Conservation (phyloP, 2,329 filamentous ascomycete genomes). For the Nigrospora oryzae region DNA sequence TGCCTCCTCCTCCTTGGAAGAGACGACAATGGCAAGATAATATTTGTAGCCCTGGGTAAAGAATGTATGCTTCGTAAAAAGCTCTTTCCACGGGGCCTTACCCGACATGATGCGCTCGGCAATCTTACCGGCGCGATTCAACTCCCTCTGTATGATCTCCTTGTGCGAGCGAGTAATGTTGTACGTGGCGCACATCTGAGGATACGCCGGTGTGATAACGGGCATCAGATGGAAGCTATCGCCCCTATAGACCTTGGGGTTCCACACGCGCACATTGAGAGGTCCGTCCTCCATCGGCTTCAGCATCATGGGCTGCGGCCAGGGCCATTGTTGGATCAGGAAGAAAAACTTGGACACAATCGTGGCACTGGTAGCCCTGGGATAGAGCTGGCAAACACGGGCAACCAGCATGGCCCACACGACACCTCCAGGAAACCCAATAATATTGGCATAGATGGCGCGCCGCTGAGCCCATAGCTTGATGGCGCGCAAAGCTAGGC, state of each 20-base stretch:
- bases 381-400: slow-evolving; percentile 91
- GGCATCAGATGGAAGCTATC: slow-evolving; percentile 92
- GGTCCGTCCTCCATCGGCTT: slow-evolving; percentile 80
- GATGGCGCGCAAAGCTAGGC: slow-evolving; percentile 79
- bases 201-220: slow-evolving; percentile 94
- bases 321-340: slow-evolving; percentile 84
- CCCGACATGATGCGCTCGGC: slow-evolving; percentile 72
- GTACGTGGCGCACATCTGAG: slow-evolving; percentile 95
- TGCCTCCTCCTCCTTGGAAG: slow-evolving; percentile 74
- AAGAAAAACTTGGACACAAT: slow-evolving; percentile 92
- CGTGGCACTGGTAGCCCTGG: slow-evolving; percentile 79
- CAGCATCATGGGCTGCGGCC: slow-evolving; percentile 87
- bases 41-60: slow-evolving; percentile 93
- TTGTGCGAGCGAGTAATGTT: slow-evolving; percentile 86
- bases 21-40: slow-evolving; percentile 81
- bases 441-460: slow-evolving; percentile 91
- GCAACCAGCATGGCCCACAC: slow-evolving; percentile 98
- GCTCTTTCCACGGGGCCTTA: slow-evolving; percentile 72
- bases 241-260: slow-evolving; percentile 77
- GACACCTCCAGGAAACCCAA: slow-evolving; percentile 92
- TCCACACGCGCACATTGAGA: slow-evolving; percentile 83
- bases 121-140: slow-evolving; percentile 69
- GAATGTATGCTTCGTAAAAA: slow-evolving; percentile 87
- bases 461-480: slow-evolving; percentile 94
- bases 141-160: slow-evolving; percentile 73